Evolutionary conservation across 176 grass and related monocot genomes (phyloP).

Genomic region (Aegilops speltoides): DNA sequence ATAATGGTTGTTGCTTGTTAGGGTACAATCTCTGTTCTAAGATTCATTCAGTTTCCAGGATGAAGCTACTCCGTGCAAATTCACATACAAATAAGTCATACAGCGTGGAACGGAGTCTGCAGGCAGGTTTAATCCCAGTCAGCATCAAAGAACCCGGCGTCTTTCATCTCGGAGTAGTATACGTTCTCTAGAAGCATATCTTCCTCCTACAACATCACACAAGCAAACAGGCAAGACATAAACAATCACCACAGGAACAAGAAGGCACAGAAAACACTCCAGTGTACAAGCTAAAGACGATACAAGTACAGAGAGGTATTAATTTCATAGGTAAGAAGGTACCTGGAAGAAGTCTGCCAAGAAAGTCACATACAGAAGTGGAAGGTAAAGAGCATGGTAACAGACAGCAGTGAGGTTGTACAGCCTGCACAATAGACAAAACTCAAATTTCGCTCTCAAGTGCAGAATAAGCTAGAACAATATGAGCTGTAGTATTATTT

Average conservation of each 20-base stretch:
- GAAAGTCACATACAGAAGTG: conserved; percentile 88
- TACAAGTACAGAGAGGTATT: not conserved
- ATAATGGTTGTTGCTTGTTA: conserved; percentile 32
- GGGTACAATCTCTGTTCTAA: conserved; percentile 42
- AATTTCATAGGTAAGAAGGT: conserved; percentile 1
- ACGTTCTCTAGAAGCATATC: conserved; percentile 93
- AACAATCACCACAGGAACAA: conserved; percentile 26
- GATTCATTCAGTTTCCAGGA: not conserved
- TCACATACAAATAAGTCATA: conserved; percentile 36
- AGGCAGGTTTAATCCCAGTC: conserved; percentile 74
- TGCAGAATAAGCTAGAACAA: conserved; percentile 27
- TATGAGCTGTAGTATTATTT: conserved; percentile 2
- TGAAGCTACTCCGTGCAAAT: conserved; percentile 16
- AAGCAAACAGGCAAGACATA: conserved; percentile 5
- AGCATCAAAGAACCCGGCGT: conserved; percentile 96
- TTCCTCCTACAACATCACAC: conserved; percentile 70
- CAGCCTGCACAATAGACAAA: conserved; percentile 48
- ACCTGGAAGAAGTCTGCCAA: conserved; percentile 99
- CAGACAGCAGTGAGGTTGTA: conserved; percentile 80
- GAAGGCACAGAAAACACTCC: not conserved
- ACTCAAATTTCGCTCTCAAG: conserved; percentile 28
- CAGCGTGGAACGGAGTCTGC: not conserved
- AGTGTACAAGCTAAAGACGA: not conserved
- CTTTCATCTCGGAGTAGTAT: conserved; percentile 99
- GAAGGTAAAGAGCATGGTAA: conserved; percentile 98